phyloP scores from a whole-genome alignment of 768 basidiomycete species.

The Dictyophora rubrovolvata region DNA sequence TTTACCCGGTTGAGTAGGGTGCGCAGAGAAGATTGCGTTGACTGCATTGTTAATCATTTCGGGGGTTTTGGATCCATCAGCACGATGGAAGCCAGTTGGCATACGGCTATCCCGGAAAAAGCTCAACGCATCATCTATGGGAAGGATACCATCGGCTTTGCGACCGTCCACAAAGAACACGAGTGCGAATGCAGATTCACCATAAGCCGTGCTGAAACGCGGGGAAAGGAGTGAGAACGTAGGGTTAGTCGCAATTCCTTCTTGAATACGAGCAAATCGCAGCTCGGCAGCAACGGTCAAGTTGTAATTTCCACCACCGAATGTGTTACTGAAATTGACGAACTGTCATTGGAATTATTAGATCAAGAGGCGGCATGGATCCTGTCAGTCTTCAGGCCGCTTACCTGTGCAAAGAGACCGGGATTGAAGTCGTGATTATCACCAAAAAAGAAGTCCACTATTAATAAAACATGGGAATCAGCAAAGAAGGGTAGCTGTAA shows the following conservation, averaged over 20 bases:
- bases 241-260: conserved; percentile 6
- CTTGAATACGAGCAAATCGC: conserved; percentile 4
- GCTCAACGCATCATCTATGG: not conserved
- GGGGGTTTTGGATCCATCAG: not conserved
- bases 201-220: conserved; percentile 6
- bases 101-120: conserved; percentile 1
- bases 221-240: conserved; percentile 3
- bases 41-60: not conserved
- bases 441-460: conserved; percentile 3
- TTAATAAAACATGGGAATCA: not conserved
- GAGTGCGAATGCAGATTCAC: conserved; percentile 3
- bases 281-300: conserved; percentile 1
- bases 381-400: not conserved
- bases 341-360: not conserved
- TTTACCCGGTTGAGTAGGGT: not conserved
- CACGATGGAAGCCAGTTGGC: conserved; percentile 1
- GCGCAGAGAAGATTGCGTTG: not conserved
- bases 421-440: conserved; percentile 8
- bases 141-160: not conserved
- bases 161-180: conserved; percentile 5
- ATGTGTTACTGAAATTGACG: not conserved
- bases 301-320: not conserved
- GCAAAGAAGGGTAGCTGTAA: not conserved
- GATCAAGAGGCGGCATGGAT: not conserved
- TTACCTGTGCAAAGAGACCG: conserved; percentile 3